phyloP scores from a whole-genome alignment of 1,139 yeast species.

The Blastobotrys illinoisensis region DNA sequence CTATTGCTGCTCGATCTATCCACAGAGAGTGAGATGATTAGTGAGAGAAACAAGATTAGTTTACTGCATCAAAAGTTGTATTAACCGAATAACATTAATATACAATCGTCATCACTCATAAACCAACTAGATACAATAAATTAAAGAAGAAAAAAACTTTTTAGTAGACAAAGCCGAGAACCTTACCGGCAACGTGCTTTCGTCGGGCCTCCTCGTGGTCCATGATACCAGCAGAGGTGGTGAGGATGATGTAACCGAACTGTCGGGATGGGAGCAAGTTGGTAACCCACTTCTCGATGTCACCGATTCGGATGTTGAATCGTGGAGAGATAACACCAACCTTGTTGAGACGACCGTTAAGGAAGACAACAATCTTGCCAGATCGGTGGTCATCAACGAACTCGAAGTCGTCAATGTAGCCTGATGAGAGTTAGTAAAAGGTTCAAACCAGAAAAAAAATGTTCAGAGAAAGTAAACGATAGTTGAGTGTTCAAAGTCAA shows the following conservation, averaged over 20 bases:
- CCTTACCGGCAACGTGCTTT: constrained; percentile 98
- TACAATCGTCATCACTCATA: not conserved
- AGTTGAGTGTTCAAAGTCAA: constrained; percentile 28
- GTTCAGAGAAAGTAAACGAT: constrained; percentile 78
- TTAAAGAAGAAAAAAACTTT: not conserved
- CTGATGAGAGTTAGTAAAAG: constrained; percentile 36
- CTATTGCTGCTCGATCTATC: too few species aligned
- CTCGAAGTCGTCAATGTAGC: constrained; percentile 99
- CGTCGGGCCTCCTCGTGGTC: constrained; percentile 99
- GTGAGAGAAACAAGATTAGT: not conserved
- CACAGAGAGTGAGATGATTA: too few species aligned
- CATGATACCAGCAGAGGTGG: constrained; percentile 99
- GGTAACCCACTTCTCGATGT: constrained; percentile 96
- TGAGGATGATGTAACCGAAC: constrained; percentile 92
- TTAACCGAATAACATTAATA: not conserved
- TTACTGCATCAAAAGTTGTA: not conserved
- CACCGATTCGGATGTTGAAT: constrained; percentile 89
- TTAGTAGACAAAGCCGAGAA: constrained; percentile 93
- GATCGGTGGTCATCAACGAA: constrained; percentile 99
- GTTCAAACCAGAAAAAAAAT: constrained; percentile 27
- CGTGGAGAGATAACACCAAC: constrained; percentile 98
- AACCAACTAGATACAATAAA: not conserved
- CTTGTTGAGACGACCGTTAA: constrained; percentile 97
- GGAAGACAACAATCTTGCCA: constrained; percentile 93
- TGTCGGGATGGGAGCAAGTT: constrained; percentile 98